Evolutionary conservation across 768 basidiomycete species (phyloP).

Genomic region (Xerocomellus dryophilus): DNA sequence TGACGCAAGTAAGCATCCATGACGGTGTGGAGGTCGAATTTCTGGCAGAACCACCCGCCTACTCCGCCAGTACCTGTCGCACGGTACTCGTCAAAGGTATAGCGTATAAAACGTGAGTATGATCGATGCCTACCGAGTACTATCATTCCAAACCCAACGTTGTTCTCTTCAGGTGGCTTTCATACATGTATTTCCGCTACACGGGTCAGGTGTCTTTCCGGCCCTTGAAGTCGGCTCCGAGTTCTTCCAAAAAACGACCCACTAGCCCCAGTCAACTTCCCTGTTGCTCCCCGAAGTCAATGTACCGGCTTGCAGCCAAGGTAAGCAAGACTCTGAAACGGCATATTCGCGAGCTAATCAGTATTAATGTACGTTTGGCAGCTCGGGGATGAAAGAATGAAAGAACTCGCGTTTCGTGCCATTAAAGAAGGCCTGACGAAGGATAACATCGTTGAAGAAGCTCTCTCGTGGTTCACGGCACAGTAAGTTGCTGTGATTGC

Average conservation of each 20-base stretch:
- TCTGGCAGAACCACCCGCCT: constrained; percentile 14
- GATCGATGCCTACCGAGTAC: neutral
- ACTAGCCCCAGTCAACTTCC: neutral
- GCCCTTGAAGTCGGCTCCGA: constrained; percentile 22
- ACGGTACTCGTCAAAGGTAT: constrained; percentile 30
- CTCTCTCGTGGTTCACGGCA: constrained; percentile 31
- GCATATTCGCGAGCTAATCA: neutral
- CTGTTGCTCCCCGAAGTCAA: constrained; percentile 36
- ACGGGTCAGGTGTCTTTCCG: constrained; percentile 28
- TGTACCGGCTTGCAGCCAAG: constrained; percentile 34
- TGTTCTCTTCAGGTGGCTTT: constrained; percentile 19
- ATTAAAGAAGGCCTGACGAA: constrained; percentile 22
- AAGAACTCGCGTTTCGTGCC: constrained; percentile 25
- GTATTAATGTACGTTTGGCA: constrained; percentile 2
- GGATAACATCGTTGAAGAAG: constrained; percentile 28
- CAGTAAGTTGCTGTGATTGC: constrained; percentile 20
- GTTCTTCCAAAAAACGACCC: neutral
- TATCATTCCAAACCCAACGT: neutral
- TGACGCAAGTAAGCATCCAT: neutral
- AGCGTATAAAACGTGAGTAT: constrained; percentile 28
- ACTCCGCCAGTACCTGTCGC: constrained; percentile 20
- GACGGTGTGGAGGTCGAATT: neutral
- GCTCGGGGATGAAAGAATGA: constrained; percentile 26
- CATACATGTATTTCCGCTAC: constrained; percentile 32
- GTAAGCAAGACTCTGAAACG: constrained; percentile 14